Evolutionary conservation across 169 alveolate species (phyloP).

Genomic region (Amoebophrya sp.): DNA sequence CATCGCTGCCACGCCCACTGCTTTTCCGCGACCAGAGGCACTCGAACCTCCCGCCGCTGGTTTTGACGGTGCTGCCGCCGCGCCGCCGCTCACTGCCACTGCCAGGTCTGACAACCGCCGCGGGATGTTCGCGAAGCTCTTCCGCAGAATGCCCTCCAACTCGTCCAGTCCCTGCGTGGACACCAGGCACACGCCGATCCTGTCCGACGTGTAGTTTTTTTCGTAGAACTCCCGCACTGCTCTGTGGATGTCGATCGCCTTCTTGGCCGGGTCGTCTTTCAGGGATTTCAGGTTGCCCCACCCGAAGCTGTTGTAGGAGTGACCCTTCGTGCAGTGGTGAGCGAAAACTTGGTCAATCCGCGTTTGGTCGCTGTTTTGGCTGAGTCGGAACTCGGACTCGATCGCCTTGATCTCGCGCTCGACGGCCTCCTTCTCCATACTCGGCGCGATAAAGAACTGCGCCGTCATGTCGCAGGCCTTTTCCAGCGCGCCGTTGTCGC

Average conservation of each 20-base stretch:
- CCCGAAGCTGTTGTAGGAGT: constrained; percentile 16
- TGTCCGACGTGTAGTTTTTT: constrained; percentile 46
- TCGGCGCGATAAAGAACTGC: constrained; percentile 57
- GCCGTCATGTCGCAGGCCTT: constrained; percentile 60
- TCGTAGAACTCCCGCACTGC: constrained; percentile 45
- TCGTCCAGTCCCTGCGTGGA: background rate
- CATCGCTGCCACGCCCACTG: too few relatives aligned
- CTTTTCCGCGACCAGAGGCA: too few relatives aligned
- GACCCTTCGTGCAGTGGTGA: background rate
- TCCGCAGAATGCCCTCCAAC: background rate
- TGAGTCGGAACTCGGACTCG: constrained; percentile 60
- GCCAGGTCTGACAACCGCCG: too few relatives aligned
- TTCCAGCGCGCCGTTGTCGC: constrained; percentile 21
- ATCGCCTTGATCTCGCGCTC: constrained; percentile 67
- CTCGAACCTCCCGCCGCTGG: too few relatives aligned
- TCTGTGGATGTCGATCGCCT: constrained; percentile 24
- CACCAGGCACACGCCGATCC: constrained; percentile 22
- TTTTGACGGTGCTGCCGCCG: too few relatives aligned
- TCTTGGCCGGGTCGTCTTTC: constrained; percentile 39
- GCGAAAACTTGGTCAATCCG: constrained; percentile 30
- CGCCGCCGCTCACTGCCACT: background rate
- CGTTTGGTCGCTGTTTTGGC: constrained; percentile 47
- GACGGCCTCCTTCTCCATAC: constrained; percentile 49
- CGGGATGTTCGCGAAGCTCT: background rate
- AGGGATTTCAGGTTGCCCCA: constrained; percentile 56